Conservation (phyloP, 805 yeast genomes). For the Pichia eremophila region DNA sequence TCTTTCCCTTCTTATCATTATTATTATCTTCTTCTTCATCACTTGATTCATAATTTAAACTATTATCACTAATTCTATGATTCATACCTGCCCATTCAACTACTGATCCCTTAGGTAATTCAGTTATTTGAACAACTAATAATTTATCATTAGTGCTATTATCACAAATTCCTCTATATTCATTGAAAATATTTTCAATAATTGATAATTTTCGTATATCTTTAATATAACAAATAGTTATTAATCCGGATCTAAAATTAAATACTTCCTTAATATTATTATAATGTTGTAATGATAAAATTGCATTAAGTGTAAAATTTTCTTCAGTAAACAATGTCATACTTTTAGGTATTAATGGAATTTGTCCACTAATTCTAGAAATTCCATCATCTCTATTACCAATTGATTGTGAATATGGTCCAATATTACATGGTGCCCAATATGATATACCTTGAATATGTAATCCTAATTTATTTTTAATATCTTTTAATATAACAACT, state of each 20-base stretch:
- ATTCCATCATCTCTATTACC: slow-evolving; percentile 38
- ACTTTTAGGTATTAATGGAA: slow-evolving; percentile 66
- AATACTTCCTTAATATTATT: slow-evolving; percentile 50
- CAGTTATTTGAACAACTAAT: slow-evolving; percentile 44
- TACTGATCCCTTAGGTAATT: slow-evolving; percentile 52
- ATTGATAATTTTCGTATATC: slow-evolving; percentile 19
- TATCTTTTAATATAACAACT: slow-evolving; percentile 35
- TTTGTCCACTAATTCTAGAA: slow-evolving; percentile 79
- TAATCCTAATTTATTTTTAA: slow-evolving; percentile 47
- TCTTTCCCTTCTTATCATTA: slow-evolving; percentile 15
- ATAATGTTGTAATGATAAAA: slow-evolving; percentile 68
- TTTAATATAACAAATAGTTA: slow-evolving; percentile 49
- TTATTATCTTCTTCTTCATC: slow-evolving; percentile 21
- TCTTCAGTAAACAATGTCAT: slow-evolving; percentile 41
- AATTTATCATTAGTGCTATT: slow-evolving; percentile 23
- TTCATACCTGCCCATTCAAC: slow-evolving; percentile 72
- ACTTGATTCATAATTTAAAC: slow-evolving; percentile 35
- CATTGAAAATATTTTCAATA: slow-evolving; percentile 36
- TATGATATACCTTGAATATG: slow-evolving; percentile 90
- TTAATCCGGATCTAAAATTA: slow-evolving; percentile 34
- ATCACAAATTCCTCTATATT: slow-evolving; percentile 22
- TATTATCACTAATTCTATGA: slow-evolving; percentile 32
- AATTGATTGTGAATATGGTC: slow-evolving; percentile 90
- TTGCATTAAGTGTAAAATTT: slow-evolving; percentile 26
- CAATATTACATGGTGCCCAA: slow-evolving; percentile 98